These are phyloP conservation scores for Rhodosorus marinus DNA, from an alignment of 23 red algal genomes.

Conservation along the genomic window DNA sequence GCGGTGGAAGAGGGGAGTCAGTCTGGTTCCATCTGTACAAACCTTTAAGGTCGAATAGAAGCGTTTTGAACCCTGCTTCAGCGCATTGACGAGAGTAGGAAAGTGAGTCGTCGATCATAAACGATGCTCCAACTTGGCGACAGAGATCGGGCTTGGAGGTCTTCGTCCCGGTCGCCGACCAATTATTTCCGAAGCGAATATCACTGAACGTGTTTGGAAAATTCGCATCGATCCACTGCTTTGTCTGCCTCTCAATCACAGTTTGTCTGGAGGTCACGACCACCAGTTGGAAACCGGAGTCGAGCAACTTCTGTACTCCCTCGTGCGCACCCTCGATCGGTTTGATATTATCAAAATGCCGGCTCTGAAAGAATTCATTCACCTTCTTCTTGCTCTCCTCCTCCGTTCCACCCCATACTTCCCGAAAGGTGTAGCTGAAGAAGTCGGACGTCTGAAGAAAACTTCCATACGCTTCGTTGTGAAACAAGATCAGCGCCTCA, in stretches of 20 bases:
- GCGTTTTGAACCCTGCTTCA: conserved; percentile 10
- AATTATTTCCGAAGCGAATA: conserved; percentile 59
- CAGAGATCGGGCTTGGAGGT: conserved; percentile 49
- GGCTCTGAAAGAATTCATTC: conserved; percentile 37
- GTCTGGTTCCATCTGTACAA: conserved; percentile 63
- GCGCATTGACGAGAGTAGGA: conserved; percentile 14
- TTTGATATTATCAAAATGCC: conserved; percentile 19
- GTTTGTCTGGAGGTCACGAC: conserved; percentile 71
- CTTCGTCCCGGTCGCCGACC: conserved; percentile 22
- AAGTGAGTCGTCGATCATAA: conserved; percentile 55
- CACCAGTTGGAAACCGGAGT: conserved; percentile 20
- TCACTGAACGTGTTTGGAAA: conserved; percentile 31
- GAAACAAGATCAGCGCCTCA: conserved; percentile 14
- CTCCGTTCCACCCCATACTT: conserved; percentile 80
- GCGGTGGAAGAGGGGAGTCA: too few species aligned
- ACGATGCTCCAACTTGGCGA: conserved; percentile 17
- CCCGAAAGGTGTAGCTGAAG: conserved; percentile 4
- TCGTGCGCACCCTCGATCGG: conserved; percentile 48
- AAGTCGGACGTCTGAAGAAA: neutral
- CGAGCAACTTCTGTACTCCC: conserved; percentile 13
- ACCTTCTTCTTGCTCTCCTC: conserved; percentile 30
- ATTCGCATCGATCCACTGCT: conserved; percentile 22
- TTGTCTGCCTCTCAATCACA: conserved; percentile 33
- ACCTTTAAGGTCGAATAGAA: conserved; percentile 60
- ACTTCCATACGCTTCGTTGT: conserved; percentile 17